phyloP scores from a whole-genome alignment of 306 rosid genomes.

The Betula pendula region DNA sequence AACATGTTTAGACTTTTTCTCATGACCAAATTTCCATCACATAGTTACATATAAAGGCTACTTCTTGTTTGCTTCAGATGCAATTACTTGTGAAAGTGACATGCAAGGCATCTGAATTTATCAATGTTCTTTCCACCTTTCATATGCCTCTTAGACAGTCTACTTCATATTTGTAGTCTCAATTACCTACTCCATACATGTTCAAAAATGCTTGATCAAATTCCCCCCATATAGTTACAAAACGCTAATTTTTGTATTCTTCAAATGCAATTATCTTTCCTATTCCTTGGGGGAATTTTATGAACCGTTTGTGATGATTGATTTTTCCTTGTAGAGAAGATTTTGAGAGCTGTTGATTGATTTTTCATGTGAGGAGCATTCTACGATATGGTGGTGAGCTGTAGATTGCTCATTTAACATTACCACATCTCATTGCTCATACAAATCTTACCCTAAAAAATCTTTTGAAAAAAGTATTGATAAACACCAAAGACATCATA shows the following conservation, averaged over 20 bases:
- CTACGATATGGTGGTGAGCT: too few species aligned
- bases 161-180: not conserved
- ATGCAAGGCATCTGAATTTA: not conserved
- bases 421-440: not conserved
- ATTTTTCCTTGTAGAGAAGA: too few species aligned
- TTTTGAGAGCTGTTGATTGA: too few species aligned
- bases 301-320: too few species aligned
- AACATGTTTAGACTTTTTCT: not conserved
- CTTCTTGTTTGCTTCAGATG: not conserved
- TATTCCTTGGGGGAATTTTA: too few species aligned
- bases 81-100: not conserved
- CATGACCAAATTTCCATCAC: not conserved
- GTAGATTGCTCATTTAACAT: too few species aligned
- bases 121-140: not conserved
- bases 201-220: not conserved
- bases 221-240: not conserved
- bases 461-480: too few species aligned
- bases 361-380: too few species aligned
- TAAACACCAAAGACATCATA: not conserved
- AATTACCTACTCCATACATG: not conserved
- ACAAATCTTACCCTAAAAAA: not conserved
- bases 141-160: not conserved
- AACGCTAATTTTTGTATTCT: not conserved
- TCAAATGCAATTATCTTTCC: not conserved
- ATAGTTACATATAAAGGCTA: not conserved